Conservation (phyloP, 2,329 filamentous ascomycete genomes). For the Bipolaris sorokiniana region DNA sequence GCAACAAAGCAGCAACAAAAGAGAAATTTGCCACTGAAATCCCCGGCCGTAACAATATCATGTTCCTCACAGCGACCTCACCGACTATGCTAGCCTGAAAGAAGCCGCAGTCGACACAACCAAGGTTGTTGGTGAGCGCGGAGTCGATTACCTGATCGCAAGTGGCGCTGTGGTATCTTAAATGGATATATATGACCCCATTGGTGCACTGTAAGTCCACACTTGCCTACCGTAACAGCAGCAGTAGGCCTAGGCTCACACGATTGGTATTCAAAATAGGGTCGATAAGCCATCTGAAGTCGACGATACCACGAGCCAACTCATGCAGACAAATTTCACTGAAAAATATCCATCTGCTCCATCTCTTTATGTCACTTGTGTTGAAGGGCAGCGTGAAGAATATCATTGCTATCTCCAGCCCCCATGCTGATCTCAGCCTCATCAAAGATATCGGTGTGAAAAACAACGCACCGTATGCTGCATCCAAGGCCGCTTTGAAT, state of each 20-base stretch:
- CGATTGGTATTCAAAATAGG: neutral
- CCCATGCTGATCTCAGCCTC: slow-evolving; percentile 44
- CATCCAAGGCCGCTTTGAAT: slow-evolving; percentile 52
- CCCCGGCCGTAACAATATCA: no score
- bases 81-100: slow-evolving; percentile 42
- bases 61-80: no score
- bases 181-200: slow-evolving; percentile 11
- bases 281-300: slow-evolving; percentile 14
- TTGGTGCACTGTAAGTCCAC: slow-evolving; percentile 15
- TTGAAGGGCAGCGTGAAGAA: slow-evolving; percentile 50
- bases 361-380: slow-evolving; percentile 52
- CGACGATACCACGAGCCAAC: slow-evolving; percentile 16
- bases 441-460: slow-evolving; percentile 30
- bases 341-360: slow-evolving; percentile 46
- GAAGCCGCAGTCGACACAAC: slow-evolving; percentile 41
- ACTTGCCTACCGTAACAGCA: no score
- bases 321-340: slow-evolving; percentile 38
- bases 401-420: slow-evolving; percentile 50
- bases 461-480: slow-evolving; percentile 43
- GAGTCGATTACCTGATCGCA: slow-evolving; percentile 53
- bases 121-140: slow-evolving; percentile 42
- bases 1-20: no score
- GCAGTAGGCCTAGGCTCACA: no score
- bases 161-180: slow-evolving; percentile 45
- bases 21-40: no score